These are phyloP conservation scores for Akanthomyces lecanii DNA, from an alignment of 2,329 filamentous ascomycete species.

Conservation along the genomic window DNA sequence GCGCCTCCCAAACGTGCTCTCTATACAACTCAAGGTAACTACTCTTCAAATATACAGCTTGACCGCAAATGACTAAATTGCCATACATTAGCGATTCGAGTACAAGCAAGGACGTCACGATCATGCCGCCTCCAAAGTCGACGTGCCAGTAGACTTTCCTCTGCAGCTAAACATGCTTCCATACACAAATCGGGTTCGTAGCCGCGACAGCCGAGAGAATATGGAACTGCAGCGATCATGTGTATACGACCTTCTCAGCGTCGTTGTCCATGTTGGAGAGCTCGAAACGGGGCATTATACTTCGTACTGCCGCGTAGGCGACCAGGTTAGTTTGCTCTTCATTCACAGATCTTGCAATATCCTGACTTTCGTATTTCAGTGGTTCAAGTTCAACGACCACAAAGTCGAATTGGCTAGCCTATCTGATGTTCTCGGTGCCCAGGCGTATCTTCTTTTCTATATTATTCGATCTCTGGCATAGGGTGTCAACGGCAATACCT, in stretches of 20 bases:
- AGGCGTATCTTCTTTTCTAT: slow-evolving; percentile 91
- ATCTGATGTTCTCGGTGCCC: slow-evolving; percentile 77
- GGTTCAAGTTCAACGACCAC: slow-evolving; percentile 95
- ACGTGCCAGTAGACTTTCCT: slow-evolving; percentile 81
- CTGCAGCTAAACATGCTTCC: slow-evolving; percentile 84
- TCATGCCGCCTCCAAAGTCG: slow-evolving; percentile 76
- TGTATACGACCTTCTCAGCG: slow-evolving; percentile 81
- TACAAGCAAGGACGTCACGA: slow-evolving; percentile 63
- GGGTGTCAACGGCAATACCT: not conserved
- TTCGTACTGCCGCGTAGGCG: slow-evolving; percentile 79
- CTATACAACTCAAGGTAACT: slow-evolving; percentile 83
- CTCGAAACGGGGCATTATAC: slow-evolving; percentile 91
- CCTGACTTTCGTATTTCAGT: slow-evolving; percentile 45
- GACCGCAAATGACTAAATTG: not conserved
- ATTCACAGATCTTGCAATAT: not conserved
- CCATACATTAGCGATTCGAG: slow-evolving; percentile 57
- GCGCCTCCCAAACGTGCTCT: slow-evolving; percentile 79
- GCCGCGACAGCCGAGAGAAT: slow-evolving; percentile 46
- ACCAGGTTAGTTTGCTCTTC: slow-evolving; percentile 43
- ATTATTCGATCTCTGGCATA: slow-evolving; percentile 59
- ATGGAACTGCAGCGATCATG: slow-evolving; percentile 61
- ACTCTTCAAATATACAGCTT: not conserved
- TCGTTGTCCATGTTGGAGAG: slow-evolving; percentile 89
- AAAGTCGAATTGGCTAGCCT: slow-evolving; percentile 81
- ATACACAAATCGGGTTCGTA: slow-evolving; percentile 68